A percentile compares a stretch with the other conserved stretches of the same genome.
Conservation (phyloP, 352 stramenopile species). For the Globisporangium iwayamae region DNA sequence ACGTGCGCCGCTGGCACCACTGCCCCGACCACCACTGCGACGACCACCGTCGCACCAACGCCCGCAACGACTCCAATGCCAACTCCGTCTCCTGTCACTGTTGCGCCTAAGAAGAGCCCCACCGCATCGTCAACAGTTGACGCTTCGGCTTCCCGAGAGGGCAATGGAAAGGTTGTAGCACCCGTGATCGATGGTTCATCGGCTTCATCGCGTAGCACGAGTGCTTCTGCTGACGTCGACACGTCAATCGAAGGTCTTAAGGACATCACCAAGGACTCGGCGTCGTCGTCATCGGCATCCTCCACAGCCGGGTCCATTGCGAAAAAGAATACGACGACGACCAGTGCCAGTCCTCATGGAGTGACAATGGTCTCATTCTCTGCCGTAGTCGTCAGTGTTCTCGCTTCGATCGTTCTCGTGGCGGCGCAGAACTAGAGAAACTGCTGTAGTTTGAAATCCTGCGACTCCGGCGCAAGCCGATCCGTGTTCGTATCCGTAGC, state of each 20-base stretch:
- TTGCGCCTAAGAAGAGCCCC: neutral
- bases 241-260: constrained; percentile 4
- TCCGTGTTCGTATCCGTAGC: neutral
- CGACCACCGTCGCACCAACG: constrained; percentile 1
- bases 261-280: neutral
- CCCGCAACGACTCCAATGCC: neutral
- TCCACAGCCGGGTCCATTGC: neutral
- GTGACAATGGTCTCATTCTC: neutral
- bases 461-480: neutral
- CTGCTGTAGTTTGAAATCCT: neutral
- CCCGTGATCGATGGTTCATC: neutral
- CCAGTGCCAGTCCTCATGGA: neutral
- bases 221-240: neutral
- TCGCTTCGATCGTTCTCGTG: neutral
- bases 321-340: neutral
- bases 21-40: constrained; percentile 12
- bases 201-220: neutral
- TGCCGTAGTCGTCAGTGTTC: neutral
- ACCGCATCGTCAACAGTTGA: neutral
- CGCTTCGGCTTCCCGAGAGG: neutral
- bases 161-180: neutral
- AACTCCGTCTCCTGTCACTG: neutral
- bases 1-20: constrained; percentile 28
- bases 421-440: neutral
- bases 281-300: neutral